Conservation (phyloP, 495 filamentous ascomycete species). For the Penicillium herquei region DNA sequence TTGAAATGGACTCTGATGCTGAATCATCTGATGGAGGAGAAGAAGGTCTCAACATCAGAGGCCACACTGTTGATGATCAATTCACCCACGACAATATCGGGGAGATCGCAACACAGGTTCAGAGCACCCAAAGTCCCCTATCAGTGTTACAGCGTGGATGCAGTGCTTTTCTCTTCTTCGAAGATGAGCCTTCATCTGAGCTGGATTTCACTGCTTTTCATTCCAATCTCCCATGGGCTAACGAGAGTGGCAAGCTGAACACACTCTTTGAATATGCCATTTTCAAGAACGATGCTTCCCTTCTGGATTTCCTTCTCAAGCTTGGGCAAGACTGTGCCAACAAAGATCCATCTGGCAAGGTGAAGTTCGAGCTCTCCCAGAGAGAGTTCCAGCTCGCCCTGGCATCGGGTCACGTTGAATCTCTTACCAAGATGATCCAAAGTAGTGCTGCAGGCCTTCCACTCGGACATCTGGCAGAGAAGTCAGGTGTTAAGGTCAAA, state of each 20-base stretch:
- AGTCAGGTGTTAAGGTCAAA: conserved; percentile 52
- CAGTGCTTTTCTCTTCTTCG: conserved; percentile 27
- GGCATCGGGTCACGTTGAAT: conserved; percentile 36
- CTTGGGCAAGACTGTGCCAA: conserved; percentile 29
- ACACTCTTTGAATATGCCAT: conserved; percentile 35
- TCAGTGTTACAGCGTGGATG: conserved; percentile 35
- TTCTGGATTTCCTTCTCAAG: conserved; percentile 48
- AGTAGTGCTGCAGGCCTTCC: conserved; percentile 62
- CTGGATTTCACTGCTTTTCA: background rate
- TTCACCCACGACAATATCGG: conserved; percentile 74
- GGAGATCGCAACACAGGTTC: conserved; percentile 58
- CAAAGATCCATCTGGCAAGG: conserved; percentile 17
- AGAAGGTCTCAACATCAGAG: conserved; percentile 43
- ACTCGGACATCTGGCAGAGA: conserved; percentile 57
- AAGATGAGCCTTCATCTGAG: conserved; percentile 8
- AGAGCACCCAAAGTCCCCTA: conserved; percentile 54
- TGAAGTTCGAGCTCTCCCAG: conserved; percentile 18
- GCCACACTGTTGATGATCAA: conserved; percentile 51
- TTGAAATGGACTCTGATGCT: conserved; percentile 42
- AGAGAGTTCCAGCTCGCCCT: conserved; percentile 41
- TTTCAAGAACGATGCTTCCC: conserved; percentile 30
- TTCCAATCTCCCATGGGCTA: background rate
- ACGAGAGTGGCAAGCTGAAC: background rate
- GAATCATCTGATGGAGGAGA: conserved; percentile 30
- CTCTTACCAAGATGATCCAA: conserved; percentile 51